Evolutionary conservation across 139 green algal species (phyloP).

Genomic region (Diplosphaera chodatii): DNA sequence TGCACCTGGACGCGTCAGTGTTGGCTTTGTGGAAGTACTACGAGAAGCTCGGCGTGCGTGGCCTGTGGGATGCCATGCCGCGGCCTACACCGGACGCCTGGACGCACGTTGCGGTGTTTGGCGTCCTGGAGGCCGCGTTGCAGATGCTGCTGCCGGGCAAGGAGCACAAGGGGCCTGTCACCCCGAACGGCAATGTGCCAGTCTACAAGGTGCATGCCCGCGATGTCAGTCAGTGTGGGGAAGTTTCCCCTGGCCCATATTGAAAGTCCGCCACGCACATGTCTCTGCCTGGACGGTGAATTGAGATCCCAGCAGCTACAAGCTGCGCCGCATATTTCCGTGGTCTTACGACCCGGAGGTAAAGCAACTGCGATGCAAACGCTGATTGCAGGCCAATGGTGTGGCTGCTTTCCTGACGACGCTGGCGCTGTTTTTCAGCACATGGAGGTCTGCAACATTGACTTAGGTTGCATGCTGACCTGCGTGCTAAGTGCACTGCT

Average conservation of each 20-base stretch:
- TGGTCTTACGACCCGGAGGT: no score
- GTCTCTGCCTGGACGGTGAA: no score
- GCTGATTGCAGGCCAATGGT: conserved; percentile 50
- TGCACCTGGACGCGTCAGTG: conserved; percentile 26
- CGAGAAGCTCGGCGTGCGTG: neutral
- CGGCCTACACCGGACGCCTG: conserved; percentile 26
- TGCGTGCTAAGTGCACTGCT: no score
- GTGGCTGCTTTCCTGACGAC: conserved; percentile 38
- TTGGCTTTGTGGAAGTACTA: conserved; percentile 7
- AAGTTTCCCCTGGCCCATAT: no score
- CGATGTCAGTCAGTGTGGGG: no score
- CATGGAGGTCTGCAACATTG: conserved; percentile 15
- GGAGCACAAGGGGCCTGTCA: conserved; percentile 38
- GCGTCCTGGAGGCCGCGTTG: conserved; percentile 44
- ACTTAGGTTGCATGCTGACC: no score
- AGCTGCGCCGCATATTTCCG: no score
- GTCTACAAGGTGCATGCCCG: conserved; percentile 68
- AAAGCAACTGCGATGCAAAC: no score
- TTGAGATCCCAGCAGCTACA: no score
- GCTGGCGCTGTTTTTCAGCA: conserved; percentile 26
- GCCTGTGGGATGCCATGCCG: conserved; percentile 25
- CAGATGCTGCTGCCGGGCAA: conserved; percentile 51
- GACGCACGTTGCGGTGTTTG: conserved; percentile 37
- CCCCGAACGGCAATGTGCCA: conserved; percentile 56
- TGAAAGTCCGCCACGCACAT: no score